phyloP scores from a whole-genome alignment of 257 asterid species.

The Hygrophila difformis region DNA sequence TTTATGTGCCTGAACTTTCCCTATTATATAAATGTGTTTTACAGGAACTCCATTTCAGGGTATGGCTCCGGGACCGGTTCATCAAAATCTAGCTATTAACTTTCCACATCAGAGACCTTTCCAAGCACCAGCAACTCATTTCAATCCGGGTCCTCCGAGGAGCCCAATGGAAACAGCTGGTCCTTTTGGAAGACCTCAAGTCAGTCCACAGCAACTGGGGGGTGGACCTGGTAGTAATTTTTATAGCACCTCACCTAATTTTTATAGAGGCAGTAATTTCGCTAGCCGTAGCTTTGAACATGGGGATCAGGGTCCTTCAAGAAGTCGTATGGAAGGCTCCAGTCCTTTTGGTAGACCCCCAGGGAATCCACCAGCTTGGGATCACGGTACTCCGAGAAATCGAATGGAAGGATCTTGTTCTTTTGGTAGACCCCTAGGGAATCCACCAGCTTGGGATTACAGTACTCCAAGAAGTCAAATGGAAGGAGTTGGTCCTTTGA shows the following conservation, averaged over 20 bases:
- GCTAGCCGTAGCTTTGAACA: slow-evolving; percentile 19
- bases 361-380: too few relatives aligned
- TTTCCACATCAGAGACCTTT: slow-evolving; percentile 25
- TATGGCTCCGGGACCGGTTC: slow-evolving; percentile 19
- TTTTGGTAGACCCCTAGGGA: slow-evolving; percentile 18
- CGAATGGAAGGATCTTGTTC: slow-evolving; percentile 18
- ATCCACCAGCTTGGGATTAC: too few relatives aligned
- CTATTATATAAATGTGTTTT: not conserved
- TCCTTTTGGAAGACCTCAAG: slow-evolving; percentile 19
- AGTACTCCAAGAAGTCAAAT: slow-evolving; percentile 21
- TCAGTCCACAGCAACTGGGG: slow-evolving; percentile 23
- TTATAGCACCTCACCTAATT: slow-evolving; percentile 26
- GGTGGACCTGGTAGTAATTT: slow-evolving; percentile 27
- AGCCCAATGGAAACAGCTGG: slow-evolving; percentile 18
- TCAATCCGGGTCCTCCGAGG: slow-evolving; percentile 18
- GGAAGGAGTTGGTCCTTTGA: slow-evolving; percentile 14
- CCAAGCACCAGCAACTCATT: slow-evolving; percentile 31
- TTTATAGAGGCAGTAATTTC: slow-evolving; percentile 21
- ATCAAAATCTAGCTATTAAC: slow-evolving; percentile 32
- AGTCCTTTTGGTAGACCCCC: slow-evolving; percentile 18
- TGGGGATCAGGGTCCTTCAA: slow-evolving; percentile 15
- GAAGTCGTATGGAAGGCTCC: slow-evolving; percentile 18
- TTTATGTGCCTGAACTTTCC: not conserved
- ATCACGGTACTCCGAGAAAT: slow-evolving; percentile 16
- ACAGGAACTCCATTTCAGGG: slow-evolving; percentile 36